phyloP scores from a whole-genome alignment of 345 rosid species.

The Eucalyptus cladocalyx region DNA sequence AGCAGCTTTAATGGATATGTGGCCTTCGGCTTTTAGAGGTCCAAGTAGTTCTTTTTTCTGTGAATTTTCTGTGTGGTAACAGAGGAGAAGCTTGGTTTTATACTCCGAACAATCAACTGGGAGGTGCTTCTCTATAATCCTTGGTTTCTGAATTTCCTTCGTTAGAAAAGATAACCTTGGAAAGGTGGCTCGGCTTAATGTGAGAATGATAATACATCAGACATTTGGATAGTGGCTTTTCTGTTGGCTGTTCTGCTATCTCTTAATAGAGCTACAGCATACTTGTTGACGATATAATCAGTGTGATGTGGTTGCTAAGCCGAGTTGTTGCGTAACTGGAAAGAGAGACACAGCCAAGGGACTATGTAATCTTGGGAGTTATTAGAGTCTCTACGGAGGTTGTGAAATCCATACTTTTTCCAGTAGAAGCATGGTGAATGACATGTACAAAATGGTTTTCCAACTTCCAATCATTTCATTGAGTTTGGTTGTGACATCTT shows the following conservation, averaged over 20 bases:
- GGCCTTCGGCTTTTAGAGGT: neutral
- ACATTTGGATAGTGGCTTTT: neutral
- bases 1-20: neutral
- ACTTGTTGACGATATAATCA: neutral
- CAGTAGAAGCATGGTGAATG: neutral
- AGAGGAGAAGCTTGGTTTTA: conserved; percentile 70
- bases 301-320: neutral
- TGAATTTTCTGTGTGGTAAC: conserved; percentile 18
- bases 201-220: neutral
- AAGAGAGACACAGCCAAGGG: neutral
- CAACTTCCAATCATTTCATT: neutral
- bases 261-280: neutral
- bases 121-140: conserved; percentile 5
- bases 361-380: neutral
- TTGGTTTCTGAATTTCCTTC: neutral
- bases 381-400: neutral
- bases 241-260: neutral
- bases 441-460: neutral
- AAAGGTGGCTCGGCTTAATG: neutral
- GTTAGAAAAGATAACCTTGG: neutral
- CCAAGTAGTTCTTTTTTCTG: neutral
- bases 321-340: neutral
- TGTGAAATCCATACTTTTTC: neutral
- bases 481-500: neutral
- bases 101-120: conserved; percentile 26